phyloP scores from a whole-genome alignment of 805 yeast genomes.

The Saccharomyces kudriavzevii region DNA sequence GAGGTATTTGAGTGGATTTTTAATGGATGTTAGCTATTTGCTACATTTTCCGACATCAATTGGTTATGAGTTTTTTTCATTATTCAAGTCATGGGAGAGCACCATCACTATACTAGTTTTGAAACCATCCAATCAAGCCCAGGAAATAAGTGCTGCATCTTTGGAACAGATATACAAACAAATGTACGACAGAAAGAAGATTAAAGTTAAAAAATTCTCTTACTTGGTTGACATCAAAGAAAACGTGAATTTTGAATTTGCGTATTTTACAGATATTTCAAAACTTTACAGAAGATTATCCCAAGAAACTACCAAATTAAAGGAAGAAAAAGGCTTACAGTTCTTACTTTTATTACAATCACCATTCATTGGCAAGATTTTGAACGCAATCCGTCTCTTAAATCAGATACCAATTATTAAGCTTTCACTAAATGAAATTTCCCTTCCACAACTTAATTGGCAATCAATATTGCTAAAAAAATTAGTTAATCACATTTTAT shows the following conservation, averaged over 20 bases:
- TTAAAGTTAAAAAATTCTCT: slow-evolving; percentile 35
- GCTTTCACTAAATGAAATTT: slow-evolving; percentile 49
- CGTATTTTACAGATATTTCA: slow-evolving; percentile 45
- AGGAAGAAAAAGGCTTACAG: slow-evolving; percentile 60
- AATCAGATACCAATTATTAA: slow-evolving; percentile 55
- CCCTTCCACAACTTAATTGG: slow-evolving; percentile 76
- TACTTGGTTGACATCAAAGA: slow-evolving; percentile 46
- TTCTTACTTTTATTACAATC: slow-evolving; percentile 68
- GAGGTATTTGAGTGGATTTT: slow-evolving; percentile 47
- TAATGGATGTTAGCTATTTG: slow-evolving; percentile 53
- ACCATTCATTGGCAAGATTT: slow-evolving; percentile 44
- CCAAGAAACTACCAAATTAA: slow-evolving; percentile 43
- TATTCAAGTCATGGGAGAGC: slow-evolving; percentile 58
- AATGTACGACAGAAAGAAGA: slow-evolving; percentile 40
- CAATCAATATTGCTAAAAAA: slow-evolving; percentile 58
- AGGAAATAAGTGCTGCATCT: slow-evolving; percentile 23
- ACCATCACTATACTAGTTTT: slow-evolving; percentile 46
- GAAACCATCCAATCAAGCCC: slow-evolving; percentile 65
- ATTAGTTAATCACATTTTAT: slow-evolving; percentile 60
- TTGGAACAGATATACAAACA: slow-evolving; percentile 49
- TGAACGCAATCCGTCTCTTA: slow-evolving; percentile 39
- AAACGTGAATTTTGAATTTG: slow-evolving; percentile 45
- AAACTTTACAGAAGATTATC: slow-evolving; percentile 54
- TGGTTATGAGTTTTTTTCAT: slow-evolving; percentile 63
- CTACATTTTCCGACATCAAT: slow-evolving; percentile 58